Base-by-base conservation (phyloP, 2,329 filamentous ascomycete genomes). In the Penicillium sp. region DNA sequence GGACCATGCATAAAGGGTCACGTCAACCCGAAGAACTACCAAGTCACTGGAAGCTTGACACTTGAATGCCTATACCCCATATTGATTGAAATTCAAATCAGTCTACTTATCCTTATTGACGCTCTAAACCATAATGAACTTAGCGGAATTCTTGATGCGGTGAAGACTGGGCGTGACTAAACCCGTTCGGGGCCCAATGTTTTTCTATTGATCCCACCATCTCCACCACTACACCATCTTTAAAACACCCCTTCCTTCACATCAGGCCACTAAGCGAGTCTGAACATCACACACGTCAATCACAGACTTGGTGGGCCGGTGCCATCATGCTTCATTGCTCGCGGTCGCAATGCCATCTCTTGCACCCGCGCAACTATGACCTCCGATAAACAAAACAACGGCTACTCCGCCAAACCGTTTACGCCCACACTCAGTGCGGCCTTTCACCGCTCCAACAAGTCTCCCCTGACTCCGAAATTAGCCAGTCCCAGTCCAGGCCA, bases 381-480 rank as follows among this genome's bases (percentile, higher is more conserved):
- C 59, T 73, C 73, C 70, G 80, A 84, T 75, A 82, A 80, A 76
- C 80, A 78, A 75, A 78, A 78, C 73, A 75, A 75, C 68, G 74
- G 73, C 72, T 79, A 78, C 69, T 77, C 79, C 68, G 69, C 68
- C 72, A 79, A 80, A 77, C 84, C 87, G 41, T 82, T 89, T 69
- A 87, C 87, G 77, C 89, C 90, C 52, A 83, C 86, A 57, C 84
- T 92, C 67, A 84, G 81, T 73, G 82, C 87, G 62, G 79, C 85
- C 46, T 84, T 82, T 47, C 79, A 83, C 65, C 86, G 82, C 55
- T 76, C 77, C 43, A 76, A 74, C 60, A 84, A 83, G 68, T 72
- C 79, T 21, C 84, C 85, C 46, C 70, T 87, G 58, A 85, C 85
- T 19, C 86, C 86, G 14, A 83, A 85, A 66, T 77, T 87, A 14